Evolutionary conservation across 2,329 filamentous ascomycete genomes (phyloP), one percentile per base, ranked within the genome.

Genomic region (Eurotiales sp.): DNA sequence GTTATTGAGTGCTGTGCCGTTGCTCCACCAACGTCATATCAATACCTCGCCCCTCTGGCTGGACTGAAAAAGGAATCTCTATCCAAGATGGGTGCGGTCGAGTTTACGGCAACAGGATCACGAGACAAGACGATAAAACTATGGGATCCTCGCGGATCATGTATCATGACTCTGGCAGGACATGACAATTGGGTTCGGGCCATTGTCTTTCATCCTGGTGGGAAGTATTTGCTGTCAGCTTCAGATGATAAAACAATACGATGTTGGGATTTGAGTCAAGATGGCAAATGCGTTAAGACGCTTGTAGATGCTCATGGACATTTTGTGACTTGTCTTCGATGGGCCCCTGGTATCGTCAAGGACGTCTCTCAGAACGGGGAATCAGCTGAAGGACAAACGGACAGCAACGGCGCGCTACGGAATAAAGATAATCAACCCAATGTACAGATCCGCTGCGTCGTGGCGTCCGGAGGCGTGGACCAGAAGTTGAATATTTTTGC

Each of bases 111-210:
- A 0, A 96, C 91, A 0, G 92, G 90, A 8, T 87, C 87, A 8
- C 79, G 92, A 67, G 92, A 96, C 70, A 96, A 96, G 75, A 87
- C 85, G 0, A 95, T 97, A 64, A 86, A 85, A 61, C 73, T 97
- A 6, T 96, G 91, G 90, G 89, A 96, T 66, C 81, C 85, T 10
- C 82, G 90, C 49, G 92, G 92, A 27, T 90, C 86, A 10, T 82
- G 89, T 57, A 84, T 96, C 65, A 92, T 90, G 67, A 93, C 87
- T 0, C 76, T 97, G 1, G 74, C 84, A 1, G 92, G 92, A 1
- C 92, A 96, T 66, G 91, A 96, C 67, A 96, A 96, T 66, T 97
- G 92, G 92, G 83, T 97, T 8, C 84, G 90, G 27, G 87, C 81
- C 0, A 71, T 96, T 5, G 84, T 90, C 8, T 97, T 96, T 68